These are phyloP conservation scores for Linanthus parryae DNA, from an alignment of 148 eudicot species.

Conservation along the genomic window DNA sequence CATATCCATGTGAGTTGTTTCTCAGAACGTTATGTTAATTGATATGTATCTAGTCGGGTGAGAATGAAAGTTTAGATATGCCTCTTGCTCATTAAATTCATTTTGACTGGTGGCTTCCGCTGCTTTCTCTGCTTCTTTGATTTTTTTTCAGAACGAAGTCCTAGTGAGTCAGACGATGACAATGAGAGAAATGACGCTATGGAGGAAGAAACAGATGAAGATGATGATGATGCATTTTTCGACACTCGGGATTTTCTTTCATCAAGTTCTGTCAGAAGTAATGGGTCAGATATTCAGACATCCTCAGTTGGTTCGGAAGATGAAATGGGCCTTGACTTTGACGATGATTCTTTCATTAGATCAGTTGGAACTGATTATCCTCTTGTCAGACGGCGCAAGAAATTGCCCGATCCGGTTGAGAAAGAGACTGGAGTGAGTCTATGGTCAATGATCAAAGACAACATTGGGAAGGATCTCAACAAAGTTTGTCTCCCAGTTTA, in stretches of 20 bases:
- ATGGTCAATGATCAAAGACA: conserved; percentile 34
- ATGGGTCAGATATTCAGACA: conserved; percentile 15
- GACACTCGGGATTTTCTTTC: conserved; percentile 25
- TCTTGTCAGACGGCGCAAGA: conserved; percentile 22
- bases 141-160: conserved; percentile 11
- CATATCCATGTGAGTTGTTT: too few relatives aligned
- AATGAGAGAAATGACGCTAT: conserved; percentile 6
- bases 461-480: conserved; percentile 28
- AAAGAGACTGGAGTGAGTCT: conserved; percentile 25
- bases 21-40: too few relatives aligned
- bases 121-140: background rate
- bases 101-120: background rate
- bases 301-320: conserved; percentile 24
- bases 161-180: conserved; percentile 19
- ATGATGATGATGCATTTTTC: conserved; percentile 17
- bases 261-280: conserved; percentile 15
- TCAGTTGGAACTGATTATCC: conserved; percentile 11
- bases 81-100: too few relatives aligned
- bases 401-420: conserved; percentile 25
- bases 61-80: too few relatives aligned
- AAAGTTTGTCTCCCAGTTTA: conserved; percentile 31
- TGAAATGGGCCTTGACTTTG: conserved; percentile 17
- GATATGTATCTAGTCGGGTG: too few relatives aligned
- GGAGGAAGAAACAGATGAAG: conserved; percentile 26
- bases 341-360: conserved; percentile 11